These are phyloP conservation scores for Aureococcus anophagefferens DNA, from an alignment of 108 stramenopile species.

Conservation along the genomic window DNA sequence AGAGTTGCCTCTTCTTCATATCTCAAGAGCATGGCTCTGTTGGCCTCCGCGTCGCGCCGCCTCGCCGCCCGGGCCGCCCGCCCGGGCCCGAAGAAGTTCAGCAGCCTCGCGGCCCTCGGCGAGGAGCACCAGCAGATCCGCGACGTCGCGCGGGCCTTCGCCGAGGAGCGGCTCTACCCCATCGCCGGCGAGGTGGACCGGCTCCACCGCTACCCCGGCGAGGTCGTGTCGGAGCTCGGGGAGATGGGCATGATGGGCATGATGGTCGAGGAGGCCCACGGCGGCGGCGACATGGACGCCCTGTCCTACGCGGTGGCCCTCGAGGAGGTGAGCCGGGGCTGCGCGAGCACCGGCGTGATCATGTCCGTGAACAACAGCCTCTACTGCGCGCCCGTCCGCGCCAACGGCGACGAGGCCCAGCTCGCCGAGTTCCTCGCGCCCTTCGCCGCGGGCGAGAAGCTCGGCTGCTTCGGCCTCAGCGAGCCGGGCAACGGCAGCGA, in stretches of 20 bases:
- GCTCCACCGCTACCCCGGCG: constrained; percentile 27
- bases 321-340: constrained; percentile 93
- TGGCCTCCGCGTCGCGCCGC: too few relatives aligned
- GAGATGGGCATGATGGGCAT: constrained; percentile 97
- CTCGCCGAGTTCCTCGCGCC: constrained; percentile 65
- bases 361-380: constrained; percentile 90
- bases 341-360: constrained; percentile 88
- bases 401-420: constrained; percentile 68
- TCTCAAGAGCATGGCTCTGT: too few relatives aligned
- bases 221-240: constrained; percentile 26
- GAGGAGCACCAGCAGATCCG: constrained; percentile 86
- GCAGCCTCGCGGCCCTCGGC: constrained; percentile 61
- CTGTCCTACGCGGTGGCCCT: constrained; percentile 94
- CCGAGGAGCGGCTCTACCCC: constrained; percentile 81
- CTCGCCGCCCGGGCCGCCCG: too few relatives aligned
- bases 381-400: constrained; percentile 80
- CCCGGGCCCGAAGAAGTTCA: constrained; percentile 18
- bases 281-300: constrained; percentile 82
- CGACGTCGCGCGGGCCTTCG: constrained; percentile 88
- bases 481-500: constrained; percentile 82
- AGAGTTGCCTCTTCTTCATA: too few relatives aligned
- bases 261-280: constrained; percentile 59
- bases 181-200: constrained; percentile 80
- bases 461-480: constrained; percentile 82
- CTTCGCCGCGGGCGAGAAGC: constrained; percentile 42